These are phyloP conservation scores for Colletotrichum sp. DNA, from an alignment of 2,329 filamentous ascomycete species.

Conservation along the genomic window DNA sequence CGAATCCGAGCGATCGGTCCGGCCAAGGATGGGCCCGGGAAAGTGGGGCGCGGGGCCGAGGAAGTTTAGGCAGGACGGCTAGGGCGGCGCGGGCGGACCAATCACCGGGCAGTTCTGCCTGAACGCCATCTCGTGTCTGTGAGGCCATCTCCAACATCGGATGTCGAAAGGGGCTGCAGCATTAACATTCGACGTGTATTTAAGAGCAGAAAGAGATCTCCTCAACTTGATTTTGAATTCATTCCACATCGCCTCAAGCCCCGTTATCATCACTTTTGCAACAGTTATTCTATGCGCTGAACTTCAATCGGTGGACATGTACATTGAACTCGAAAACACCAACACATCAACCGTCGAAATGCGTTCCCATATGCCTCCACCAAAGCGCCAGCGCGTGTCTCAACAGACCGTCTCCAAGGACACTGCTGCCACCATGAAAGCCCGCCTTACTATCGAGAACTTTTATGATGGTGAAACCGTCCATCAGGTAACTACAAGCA, in stretches of 20 bases:
- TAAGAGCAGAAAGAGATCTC: background rate
- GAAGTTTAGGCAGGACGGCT: background rate
- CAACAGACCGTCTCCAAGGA: background rate
- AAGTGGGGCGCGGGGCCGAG: background rate
- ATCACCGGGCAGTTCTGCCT: background rate
- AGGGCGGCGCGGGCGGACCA: background rate
- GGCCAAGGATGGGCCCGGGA: background rate
- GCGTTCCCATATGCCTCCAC: background rate
- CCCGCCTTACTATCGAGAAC: background rate
- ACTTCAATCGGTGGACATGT: background rate
- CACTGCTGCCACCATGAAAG: background rate
- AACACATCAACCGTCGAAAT: background rate
- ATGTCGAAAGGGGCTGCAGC: background rate
- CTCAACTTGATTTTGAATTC: background rate
- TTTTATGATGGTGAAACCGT: background rate
- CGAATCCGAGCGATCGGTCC: background rate
- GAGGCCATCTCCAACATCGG: background rate
- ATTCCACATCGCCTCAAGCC: background rate
- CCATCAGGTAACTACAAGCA: background rate
- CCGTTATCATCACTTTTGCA: background rate
- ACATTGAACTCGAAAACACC: background rate
- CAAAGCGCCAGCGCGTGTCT: background rate
- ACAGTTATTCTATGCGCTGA: rapidly evolving
- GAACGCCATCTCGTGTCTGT: background rate
- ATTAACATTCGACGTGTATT: background rate